Conservation (phyloP, 345 rosid species). For the Microthlaspi erraticum region DNA sequence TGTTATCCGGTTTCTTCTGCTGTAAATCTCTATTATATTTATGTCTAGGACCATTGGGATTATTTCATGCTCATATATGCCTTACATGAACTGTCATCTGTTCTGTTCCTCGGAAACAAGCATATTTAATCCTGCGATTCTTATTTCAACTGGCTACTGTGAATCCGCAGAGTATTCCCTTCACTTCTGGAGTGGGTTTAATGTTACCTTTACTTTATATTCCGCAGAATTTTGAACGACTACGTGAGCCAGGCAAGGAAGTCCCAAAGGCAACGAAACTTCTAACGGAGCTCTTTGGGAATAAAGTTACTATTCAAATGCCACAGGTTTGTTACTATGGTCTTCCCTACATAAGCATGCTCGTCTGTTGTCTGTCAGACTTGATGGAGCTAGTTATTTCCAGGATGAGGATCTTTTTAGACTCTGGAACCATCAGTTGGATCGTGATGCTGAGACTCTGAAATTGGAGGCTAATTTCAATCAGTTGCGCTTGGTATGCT, state of each 20-base stretch:
- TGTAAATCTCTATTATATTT: neutral
- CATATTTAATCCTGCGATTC: conserved; percentile 4
- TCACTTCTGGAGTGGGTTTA: conserved; percentile 19
- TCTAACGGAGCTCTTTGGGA: conserved; percentile 80
- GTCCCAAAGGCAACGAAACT: conserved; percentile 70
- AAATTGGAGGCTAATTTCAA: conserved; percentile 79
- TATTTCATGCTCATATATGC: neutral
- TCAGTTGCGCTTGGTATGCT: conserved; percentile 67
- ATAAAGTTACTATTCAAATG: conserved; percentile 84
- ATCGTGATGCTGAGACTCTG: conserved; percentile 79
- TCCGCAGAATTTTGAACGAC: conserved; percentile 82
- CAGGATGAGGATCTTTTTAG: conserved; percentile 83
- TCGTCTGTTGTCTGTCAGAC: conserved; percentile 28
- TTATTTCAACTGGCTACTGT: conserved; percentile 15
- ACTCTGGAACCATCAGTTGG: conserved; percentile 82
- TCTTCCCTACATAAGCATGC: conserved; percentile 11
- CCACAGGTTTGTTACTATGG: conserved; percentile 71
- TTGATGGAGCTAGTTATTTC: conserved; percentile 30
- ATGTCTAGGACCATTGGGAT: conserved; percentile 12
- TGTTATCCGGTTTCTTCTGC: conserved; percentile 4
- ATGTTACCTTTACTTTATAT: conserved; percentile 13
- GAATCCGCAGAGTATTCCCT: neutral
- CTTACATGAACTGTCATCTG: neutral
- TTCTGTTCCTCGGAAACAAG: conserved; percentile 23
- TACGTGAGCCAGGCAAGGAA: conserved; percentile 80